These are phyloP conservation scores for Symbiodinium natans DNA, from an alignment of 73 alveolate species.

Conservation along the genomic window DNA sequence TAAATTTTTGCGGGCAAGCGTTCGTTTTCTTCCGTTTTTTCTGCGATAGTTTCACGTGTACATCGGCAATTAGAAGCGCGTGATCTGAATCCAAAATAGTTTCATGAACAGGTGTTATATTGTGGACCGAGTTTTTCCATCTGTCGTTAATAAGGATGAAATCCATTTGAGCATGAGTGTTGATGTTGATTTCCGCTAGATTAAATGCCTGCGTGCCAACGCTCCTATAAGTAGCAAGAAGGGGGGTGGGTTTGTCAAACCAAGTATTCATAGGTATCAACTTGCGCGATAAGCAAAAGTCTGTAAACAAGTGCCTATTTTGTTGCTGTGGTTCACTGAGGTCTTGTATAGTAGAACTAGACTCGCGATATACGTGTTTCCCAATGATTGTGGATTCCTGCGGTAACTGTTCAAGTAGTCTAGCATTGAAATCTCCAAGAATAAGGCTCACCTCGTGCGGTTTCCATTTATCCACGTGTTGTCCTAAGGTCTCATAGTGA, in stretches of 20 bases:
- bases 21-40: no score
- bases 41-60: neutral
- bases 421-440: slow-evolving; percentile 36
- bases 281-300: neutral
- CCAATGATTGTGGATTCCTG: neutral
- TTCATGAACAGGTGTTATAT: neutral
- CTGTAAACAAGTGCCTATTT: neutral
- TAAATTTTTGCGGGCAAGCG: no score
- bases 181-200: neutral
- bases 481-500: neutral
- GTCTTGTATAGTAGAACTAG: neutral
- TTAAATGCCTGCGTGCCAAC: neutral
- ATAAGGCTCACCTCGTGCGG: neutral
- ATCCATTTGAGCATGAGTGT: neutral
- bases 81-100: neutral
- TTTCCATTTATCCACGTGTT: neutral
- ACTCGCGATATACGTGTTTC: neutral
- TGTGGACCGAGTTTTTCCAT: neutral
- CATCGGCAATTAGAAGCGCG: neutral
- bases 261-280: slow-evolving; percentile 10
- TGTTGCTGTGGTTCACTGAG: neutral
- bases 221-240: neutral
- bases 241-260: slow-evolving; percentile 16
- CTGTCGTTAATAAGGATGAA: neutral
- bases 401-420: slow-evolving; percentile 7